phyloP scores from a whole-genome alignment of 495 filamentous ascomycete genomes.

The Penicillium lividum region DNA sequence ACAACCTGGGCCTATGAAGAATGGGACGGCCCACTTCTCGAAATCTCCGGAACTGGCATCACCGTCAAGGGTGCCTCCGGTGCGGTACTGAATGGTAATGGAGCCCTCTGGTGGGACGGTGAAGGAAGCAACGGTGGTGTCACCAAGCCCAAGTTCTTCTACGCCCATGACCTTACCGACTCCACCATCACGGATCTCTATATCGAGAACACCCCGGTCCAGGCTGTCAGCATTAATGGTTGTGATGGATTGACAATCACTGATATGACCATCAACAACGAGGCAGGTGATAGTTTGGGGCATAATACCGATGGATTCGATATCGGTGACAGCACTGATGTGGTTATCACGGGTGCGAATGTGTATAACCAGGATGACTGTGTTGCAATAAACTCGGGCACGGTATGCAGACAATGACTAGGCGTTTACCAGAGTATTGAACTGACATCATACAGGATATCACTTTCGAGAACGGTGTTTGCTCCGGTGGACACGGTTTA shows the following conservation, averaged over 20 bases:
- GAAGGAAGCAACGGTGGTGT: constrained; percentile 56
- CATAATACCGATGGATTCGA: constrained; percentile 73
- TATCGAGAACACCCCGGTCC: constrained; percentile 62
- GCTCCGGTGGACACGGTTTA: constrained; percentile 59
- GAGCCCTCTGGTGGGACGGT: constrained; percentile 52
- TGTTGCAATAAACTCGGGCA: constrained; percentile 57
- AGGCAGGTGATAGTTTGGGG: constrained; percentile 53
- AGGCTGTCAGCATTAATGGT: constrained; percentile 58
- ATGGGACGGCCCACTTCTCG: constrained; percentile 52
- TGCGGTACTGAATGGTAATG: constrained; percentile 44
- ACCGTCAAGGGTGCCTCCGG: constrained; percentile 45
- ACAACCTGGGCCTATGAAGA: constrained; percentile 56
- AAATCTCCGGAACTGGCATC: constrained; percentile 49
- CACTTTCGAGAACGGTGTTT: constrained; percentile 46
- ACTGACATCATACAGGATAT: constrained; percentile 33
- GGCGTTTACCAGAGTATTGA: not conserved
- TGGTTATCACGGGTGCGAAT: constrained; percentile 55
- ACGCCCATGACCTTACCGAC: constrained; percentile 43
- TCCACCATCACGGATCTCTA: constrained; percentile 48
- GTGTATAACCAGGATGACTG: constrained; percentile 70
- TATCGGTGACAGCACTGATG: constrained; percentile 49
- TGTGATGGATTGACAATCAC: constrained; percentile 49
- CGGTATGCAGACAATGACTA: constrained; percentile 12
- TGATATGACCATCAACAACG: constrained; percentile 61
- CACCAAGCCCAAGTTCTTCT: constrained; percentile 61